These are phyloP conservation scores for Teunomyces atbi DNA, from an alignment of 805 yeast genomes.

Conservation along the genomic window DNA sequence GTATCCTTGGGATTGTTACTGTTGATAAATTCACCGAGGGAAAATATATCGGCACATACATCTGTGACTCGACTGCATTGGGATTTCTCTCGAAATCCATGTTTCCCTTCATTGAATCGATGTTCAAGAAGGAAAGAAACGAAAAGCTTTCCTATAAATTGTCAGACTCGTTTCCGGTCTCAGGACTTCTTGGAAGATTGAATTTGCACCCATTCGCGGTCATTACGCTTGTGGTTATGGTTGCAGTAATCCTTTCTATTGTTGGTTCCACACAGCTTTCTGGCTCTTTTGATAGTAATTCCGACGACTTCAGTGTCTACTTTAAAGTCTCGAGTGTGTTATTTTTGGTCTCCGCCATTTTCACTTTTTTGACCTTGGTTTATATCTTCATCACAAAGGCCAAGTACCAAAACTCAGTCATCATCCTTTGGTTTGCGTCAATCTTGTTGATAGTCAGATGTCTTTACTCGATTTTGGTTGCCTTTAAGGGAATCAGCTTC, in stretches of 20 bases:
- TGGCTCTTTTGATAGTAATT: background rate
- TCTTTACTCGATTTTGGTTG: slow-evolving; percentile 1
- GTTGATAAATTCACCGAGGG: background rate
- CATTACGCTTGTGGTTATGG: slow-evolving; percentile 4
- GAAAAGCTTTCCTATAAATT: slow-evolving; percentile 1
- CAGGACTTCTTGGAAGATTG: background rate
- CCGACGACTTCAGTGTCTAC: background rate
- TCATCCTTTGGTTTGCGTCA: background rate
- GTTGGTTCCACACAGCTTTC: slow-evolving; percentile 2
- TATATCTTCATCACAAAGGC: background rate
- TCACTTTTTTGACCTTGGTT: background rate
- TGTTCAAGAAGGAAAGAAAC: slow-evolving; percentile 3
- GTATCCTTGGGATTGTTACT: background rate
- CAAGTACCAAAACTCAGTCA: background rate
- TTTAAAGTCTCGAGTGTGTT: slow-evolving; percentile 4
- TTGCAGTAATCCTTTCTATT: slow-evolving; percentile 5
- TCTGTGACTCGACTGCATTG: slow-evolving; percentile 6
- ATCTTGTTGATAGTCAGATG: slow-evolving; percentile 8
- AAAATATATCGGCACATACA: slow-evolving; percentile 5
- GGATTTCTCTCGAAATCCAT: slow-evolving; percentile 8
- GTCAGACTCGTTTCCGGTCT: background rate
- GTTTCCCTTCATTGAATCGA: slow-evolving; percentile 6
- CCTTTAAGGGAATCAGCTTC: slow-evolving; percentile 7
- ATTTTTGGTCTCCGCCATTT: slow-evolving; percentile 4
- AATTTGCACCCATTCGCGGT: background rate